phyloP scores from a whole-genome alignment of 2,329 filamentous ascomycete species.

The Ceratocystis alfenasii region DNA sequence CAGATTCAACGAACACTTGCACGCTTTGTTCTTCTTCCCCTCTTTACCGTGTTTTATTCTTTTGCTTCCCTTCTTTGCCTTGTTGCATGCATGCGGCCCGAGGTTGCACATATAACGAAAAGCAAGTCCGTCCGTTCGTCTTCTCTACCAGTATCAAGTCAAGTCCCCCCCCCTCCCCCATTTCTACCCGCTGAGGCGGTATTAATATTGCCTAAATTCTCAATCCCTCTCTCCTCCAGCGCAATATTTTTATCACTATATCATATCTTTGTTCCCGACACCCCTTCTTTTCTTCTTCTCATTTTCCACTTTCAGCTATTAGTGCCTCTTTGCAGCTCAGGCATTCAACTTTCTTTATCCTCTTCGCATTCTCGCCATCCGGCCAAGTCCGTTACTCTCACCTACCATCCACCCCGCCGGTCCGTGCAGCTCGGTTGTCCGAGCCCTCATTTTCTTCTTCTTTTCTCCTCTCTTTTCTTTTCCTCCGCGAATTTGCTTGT shows the following conservation, averaged over 20 bases:
- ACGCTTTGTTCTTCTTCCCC: background rate
- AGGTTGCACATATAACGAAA: background rate
- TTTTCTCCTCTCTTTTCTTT: conserved; percentile 3
- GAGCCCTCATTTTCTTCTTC: conserved; percentile 6
- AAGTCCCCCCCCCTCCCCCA: background rate
- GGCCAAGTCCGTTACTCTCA: conserved; percentile 8
- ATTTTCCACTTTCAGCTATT: background rate
- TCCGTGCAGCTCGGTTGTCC: conserved; percentile 10
- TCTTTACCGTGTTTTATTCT: background rate
- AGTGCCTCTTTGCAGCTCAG: background rate
- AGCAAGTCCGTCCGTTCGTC: background rate
- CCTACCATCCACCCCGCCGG: conserved; percentile 3
- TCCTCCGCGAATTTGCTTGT: background rate
- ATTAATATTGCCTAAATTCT: conserved; percentile 6
- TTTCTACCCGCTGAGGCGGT: background rate
- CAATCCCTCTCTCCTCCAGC: background rate
- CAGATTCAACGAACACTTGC: background rate
- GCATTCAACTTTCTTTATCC: background rate
- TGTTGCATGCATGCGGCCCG: background rate
- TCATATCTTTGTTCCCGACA: background rate
- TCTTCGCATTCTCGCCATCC: background rate
- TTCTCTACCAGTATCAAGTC: background rate
- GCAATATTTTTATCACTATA: background rate
- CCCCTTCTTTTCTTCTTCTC: conserved; percentile 1
- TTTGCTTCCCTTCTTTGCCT: background rate